Percentiles rank a stretch among this genome's conserved stretches.
Evolutionary conservation across 1,284 basidiomycete species (phyloP).

Genomic region (Pisolithus thermaeus): DNA sequence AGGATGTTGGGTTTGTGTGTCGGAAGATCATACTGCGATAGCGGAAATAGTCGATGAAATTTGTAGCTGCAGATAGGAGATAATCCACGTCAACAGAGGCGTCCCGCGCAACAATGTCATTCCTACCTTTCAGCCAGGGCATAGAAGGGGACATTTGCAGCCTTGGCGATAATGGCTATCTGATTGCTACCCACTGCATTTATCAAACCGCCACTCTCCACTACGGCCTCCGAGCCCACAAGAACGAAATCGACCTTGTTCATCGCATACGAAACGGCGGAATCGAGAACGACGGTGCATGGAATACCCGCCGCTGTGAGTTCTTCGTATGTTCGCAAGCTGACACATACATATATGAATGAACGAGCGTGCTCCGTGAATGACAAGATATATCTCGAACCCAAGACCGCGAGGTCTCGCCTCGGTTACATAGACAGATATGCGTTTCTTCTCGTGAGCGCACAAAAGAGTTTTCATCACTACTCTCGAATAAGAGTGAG

Average conservation of each 20-base stretch:
- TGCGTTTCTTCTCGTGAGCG: slow-evolving; percentile 86
- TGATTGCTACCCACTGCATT: slow-evolving; percentile 94
- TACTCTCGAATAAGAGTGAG: slow-evolving; percentile 93
- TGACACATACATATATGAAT: slow-evolving; percentile 29
- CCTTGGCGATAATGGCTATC: slow-evolving; percentile 94
- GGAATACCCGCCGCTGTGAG: slow-evolving; percentile 86
- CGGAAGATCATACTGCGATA: slow-evolving; percentile 95
- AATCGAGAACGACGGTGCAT: slow-evolving; percentile 92
- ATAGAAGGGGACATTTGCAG: slow-evolving; percentile 94
- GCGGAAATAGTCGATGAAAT: slow-evolving; percentile 93
- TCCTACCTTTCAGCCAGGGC: slow-evolving; percentile 87
- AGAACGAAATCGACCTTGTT: slow-evolving; percentile 92
- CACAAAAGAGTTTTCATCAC: slow-evolving; percentile 90
- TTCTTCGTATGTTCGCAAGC: slow-evolving; percentile 83
- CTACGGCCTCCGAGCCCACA: slow-evolving; percentile 95
- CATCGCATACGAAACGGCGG: slow-evolving; percentile 96
- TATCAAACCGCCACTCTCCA: slow-evolving; percentile 86
- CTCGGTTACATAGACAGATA: slow-evolving; percentile 97
- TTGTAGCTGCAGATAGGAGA: slow-evolving; percentile 69
- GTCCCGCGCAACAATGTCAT: slow-evolving; percentile 13
- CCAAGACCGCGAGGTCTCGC: slow-evolving; percentile 81
- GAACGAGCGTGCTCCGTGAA: slow-evolving; percentile 12
- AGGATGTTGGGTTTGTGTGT: slow-evolving; percentile 70
- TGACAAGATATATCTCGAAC: slow-evolving; percentile 35
- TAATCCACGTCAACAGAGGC: slow-evolving; percentile 20